Base-by-base conservation (phyloP, 176 grass and related monocot species). In the Neostapfia colusana region DNA sequence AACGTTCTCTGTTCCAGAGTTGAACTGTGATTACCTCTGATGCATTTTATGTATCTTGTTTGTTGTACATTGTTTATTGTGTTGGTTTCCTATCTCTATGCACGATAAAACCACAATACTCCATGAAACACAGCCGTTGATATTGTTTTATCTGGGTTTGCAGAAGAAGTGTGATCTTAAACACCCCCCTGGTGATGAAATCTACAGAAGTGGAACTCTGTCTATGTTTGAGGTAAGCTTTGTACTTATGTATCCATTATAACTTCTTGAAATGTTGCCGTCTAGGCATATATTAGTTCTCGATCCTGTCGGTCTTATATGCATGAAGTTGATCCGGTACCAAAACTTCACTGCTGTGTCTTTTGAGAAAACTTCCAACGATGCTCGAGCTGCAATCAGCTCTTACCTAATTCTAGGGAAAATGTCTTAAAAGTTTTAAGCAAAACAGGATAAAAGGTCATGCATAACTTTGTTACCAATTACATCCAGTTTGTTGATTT, bases 111-210 rank as follows among this genome's bases (percentile, higher is more conserved):
- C 26, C 57, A 12, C 51, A 50, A 24, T 39, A 56, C 9, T 57
- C 54, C 54, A 25, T 57, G 54, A 12, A 85, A 45, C 20, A 23
- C 16, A 61, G 60, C 20, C 23, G 8, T 78, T 84, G 10, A 77
- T 82, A 4, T 8, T 14, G 20, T 88, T 82, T 27, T 38, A 44
- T 81, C 88, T 84, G 27, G 16, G 60, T 74, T 62, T 85, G 54
- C 69, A 99, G 96, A 92, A 83, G 43, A 99, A 99, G 81, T 99
- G 96, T 56, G 96, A 99, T 70, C 89, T 99, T 63, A 99, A 99
- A 69, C 96, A 99, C 61, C 96, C 96, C 11, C 96, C 96, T 37
- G 96, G 96, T 77, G 92, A 99, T 84, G 96, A 99, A 85, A 99
- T 99, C 58, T 99, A 99, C 72, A 91, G 96, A 90, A 90, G 89